Conservation (phyloP, 345 rosid species). For the Euclidium syriacum region DNA sequence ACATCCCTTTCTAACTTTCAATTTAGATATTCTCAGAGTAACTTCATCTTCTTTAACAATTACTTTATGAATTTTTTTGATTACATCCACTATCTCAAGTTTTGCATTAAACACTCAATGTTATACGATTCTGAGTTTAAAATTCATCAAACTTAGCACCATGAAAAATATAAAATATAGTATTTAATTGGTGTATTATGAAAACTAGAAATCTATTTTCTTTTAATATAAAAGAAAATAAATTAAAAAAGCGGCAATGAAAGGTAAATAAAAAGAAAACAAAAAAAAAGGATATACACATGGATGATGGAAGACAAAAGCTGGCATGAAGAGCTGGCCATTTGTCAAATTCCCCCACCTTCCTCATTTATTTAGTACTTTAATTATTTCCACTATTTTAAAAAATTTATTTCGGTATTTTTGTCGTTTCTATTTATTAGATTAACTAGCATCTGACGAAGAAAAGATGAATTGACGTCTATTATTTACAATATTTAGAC, state of each 20-base stretch:
- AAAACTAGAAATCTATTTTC: background rate
- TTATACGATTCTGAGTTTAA: too few species aligned
- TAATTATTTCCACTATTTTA: background rate
- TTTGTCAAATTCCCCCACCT: slow-evolving; percentile 26
- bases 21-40: too few species aligned
- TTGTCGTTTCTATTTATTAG: slow-evolving; percentile 13
- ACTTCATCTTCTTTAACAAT: too few species aligned
- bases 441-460: background rate
- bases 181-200: too few species aligned
- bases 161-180: too few species aligned
- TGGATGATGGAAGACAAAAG: slow-evolving; percentile 35
- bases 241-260: background rate
- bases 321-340: slow-evolving; percentile 34
- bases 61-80: too few species aligned
- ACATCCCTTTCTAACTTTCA: too few species aligned
- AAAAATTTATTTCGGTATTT: background rate
- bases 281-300: slow-evolving; percentile 5
- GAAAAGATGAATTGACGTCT: background rate
- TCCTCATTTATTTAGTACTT: background rate
- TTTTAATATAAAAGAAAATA: background rate
- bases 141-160: too few species aligned
- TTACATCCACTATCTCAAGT: too few species aligned
- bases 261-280: background rate
- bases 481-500: background rate
- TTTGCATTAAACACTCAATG: too few species aligned